Percentiles rank a stretch among this genome's conserved stretches.
These are phyloP conservation scores for Hyphodiscus hymeniophilus DNA, from an alignment of 495 filamentous ascomycete species.

Conservation along the genomic window DNA sequence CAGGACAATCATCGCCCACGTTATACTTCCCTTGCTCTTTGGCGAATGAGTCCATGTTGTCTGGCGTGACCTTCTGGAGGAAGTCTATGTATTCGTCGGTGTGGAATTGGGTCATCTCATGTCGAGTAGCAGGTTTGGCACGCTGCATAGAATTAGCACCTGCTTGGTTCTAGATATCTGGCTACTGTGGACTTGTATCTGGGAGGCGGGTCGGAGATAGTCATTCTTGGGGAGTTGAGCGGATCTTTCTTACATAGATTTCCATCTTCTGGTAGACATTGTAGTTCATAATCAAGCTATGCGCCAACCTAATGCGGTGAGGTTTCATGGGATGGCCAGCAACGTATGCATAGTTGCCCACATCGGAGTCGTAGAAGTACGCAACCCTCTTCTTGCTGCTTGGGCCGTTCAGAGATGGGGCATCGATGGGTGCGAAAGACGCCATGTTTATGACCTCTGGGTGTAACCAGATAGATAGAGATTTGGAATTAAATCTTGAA, in stretches of 20 bases:
- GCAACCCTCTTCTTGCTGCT: slow-evolving; percentile 69
- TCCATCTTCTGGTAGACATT: slow-evolving; percentile 98
- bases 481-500: background rate
- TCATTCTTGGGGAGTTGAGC: background rate
- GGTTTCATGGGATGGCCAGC: slow-evolving; percentile 99
- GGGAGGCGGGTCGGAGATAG: background rate
- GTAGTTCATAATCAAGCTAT: slow-evolving; percentile 98
- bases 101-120: slow-evolving; percentile 99
- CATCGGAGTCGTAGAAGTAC: slow-evolving; percentile 97
- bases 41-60: slow-evolving; percentile 93
- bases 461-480: background rate
- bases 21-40: slow-evolving; percentile 97
- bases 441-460: slow-evolving; percentile 4
- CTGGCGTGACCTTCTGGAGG: slow-evolving; percentile 88
- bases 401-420: slow-evolving; percentile 37
- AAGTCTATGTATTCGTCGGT: slow-evolving; percentile 99
- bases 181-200: background rate
- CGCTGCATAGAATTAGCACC: slow-evolving; percentile 45
- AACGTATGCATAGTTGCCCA: slow-evolving; percentile 95
- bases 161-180: slow-evolving; percentile 17
- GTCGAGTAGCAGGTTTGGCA: slow-evolving; percentile 90
- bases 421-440: slow-evolving; percentile 42
- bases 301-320: slow-evolving; percentile 92
- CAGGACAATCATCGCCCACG: slow-evolving; percentile 94
- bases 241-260: slow-evolving; percentile 69